Evolutionary conservation across 176 grass and related monocot genomes (phyloP), one percentile per base, ranked within the genome.

Genomic region (Cocos nucifera): DNA sequence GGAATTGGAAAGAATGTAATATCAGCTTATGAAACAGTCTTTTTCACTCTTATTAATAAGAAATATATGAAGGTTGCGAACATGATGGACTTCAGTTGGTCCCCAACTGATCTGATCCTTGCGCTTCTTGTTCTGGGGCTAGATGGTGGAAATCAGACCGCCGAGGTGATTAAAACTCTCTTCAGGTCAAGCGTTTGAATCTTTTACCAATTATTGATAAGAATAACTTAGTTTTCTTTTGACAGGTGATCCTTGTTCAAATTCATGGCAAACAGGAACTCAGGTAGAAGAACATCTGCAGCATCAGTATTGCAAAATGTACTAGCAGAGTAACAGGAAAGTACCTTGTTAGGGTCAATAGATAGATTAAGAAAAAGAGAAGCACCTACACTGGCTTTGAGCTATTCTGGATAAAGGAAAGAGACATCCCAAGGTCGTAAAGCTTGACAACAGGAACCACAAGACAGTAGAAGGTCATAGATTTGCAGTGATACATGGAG

Each of bases 361-460:
- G 90, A 60, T 95, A 95, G 28, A 95, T 85, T 17, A 95, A 95
- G 81, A 95, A 86, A 67, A 95, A 90, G 77, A 95, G 89, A 75
- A 89, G 83, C 16, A 95, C 83, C 2, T 90, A 95, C 57, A 84
- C 86, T 50, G 90, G 90, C 4, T 95, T 90, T 66, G 90, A 95
- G 53, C 77, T 95, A 27, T 95, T 95, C 68, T 85, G 80, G 67
- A 90, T 95, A 25, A 95, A 90, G 54, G 90, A 95, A 63, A 85
- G 86, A 17, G 86, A 95, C 64, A 95, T 95, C 29, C 86, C 86
- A 86, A 95, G 83, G 90, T 90, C 2, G 57, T 95, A 61, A 85
- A 95, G 77, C 72, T 90, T 6, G 90, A 90, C 23, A 95, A 95
- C 52, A 23, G 89, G 66, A 95, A 95, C 62, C 86, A 95, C 72